These are phyloP conservation scores for Boletales sp. DNA, from an alignment of 768 basidiomycete species.

Conservation along the genomic window DNA sequence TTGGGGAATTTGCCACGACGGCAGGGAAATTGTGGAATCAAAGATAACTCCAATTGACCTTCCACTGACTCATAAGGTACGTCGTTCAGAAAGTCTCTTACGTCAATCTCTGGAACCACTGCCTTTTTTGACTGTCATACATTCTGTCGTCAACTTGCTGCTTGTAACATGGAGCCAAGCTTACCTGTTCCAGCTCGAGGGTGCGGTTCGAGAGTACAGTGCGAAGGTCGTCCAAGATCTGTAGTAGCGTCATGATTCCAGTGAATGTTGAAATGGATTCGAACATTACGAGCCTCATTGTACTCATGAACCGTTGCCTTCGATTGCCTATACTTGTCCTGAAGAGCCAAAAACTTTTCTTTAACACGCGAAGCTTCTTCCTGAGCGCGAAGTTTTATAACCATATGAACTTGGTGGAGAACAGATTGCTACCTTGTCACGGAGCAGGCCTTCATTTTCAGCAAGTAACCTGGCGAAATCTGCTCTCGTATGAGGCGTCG, in stretches of 20 bases:
- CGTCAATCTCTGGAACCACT: conserved; percentile 15
- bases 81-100: conserved; percentile 2
- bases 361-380: conserved; percentile 5
- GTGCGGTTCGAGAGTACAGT: conserved; percentile 10
- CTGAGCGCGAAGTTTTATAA: conserved; percentile 8
- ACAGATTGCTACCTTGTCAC: conserved; percentile 9
- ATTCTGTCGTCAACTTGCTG: not conserved
- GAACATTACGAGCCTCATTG: conserved; percentile 15
- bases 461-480: conserved; percentile 15
- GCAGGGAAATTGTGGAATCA: not conserved
- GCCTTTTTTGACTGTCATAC: conserved; percentile 10
- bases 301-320: conserved; percentile 17
- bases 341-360: conserved; percentile 8
- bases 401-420: not conserved
- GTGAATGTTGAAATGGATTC: not conserved
- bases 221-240: conserved; percentile 21
- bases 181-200: conserved; percentile 22
- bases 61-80: conserved; percentile 10
- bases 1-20: conserved; percentile 3
- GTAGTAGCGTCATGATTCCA: not conserved
- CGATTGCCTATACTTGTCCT: conserved; percentile 18
- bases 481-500: conserved; percentile 1
- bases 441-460: conserved; percentile 12
- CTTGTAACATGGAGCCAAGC: not conserved
- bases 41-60: conserved; percentile 10